Conservation (phyloP, 768 basidiomycete species). For the Podaxis sp. region DNA sequence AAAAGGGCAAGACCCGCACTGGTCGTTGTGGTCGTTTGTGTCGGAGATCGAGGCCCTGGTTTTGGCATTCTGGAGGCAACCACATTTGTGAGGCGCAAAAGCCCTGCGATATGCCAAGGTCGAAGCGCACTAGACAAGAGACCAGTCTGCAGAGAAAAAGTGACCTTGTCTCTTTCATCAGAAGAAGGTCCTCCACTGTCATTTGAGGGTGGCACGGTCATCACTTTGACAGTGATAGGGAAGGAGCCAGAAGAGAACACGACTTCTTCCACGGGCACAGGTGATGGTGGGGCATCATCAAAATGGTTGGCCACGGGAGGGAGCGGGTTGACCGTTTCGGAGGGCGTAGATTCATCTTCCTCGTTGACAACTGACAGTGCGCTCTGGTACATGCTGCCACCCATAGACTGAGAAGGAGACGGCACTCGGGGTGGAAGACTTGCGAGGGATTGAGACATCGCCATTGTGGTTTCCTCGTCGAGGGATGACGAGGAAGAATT, state of each 20-base stretch:
- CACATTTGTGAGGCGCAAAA: constrained; percentile 43
- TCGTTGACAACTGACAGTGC: constrained; percentile 24
- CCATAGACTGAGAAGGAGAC: constrained; percentile 47
- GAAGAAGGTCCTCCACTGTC: background rate
- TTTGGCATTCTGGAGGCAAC: constrained; percentile 17
- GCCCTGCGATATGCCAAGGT: constrained; percentile 54
- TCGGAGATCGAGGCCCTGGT: background rate
- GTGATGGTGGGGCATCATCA: background rate
- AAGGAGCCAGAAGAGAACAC: constrained; percentile 64
- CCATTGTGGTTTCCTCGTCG: constrained; percentile 62
- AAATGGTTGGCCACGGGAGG: background rate
- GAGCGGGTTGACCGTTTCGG: background rate
- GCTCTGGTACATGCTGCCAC: constrained; percentile 79
- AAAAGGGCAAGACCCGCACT: background rate
- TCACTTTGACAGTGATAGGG: constrained; percentile 57
- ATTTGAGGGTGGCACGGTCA: constrained; percentile 39
- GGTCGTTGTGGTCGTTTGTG: background rate
- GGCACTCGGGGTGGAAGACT: constrained; percentile 49
- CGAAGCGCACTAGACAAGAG: constrained; percentile 56
- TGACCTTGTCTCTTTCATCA: constrained; percentile 24
- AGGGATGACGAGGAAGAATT: constrained; percentile 58
- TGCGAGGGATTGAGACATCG: constrained; percentile 77
- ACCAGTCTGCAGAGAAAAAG: constrained; percentile 32
- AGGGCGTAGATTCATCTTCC: background rate
- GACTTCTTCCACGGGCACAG: constrained; percentile 34